Conservation (phyloP, 1,284 basidiomycete genomes). For the Cystobasidium slooffiae region DNA sequence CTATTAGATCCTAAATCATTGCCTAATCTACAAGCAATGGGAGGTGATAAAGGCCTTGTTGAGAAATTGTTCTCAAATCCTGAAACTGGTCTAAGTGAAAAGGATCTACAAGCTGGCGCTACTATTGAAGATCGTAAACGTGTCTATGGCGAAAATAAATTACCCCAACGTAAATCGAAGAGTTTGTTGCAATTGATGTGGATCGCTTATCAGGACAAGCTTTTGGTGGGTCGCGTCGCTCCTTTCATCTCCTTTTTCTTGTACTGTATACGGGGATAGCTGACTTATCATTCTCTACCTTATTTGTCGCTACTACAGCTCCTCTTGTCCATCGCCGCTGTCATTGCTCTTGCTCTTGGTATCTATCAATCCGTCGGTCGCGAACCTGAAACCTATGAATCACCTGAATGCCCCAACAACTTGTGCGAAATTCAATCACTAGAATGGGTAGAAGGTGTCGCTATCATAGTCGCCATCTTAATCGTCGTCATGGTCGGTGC, state of each 20-base stretch:
- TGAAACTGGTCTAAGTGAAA: conserved; percentile 59
- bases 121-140: conserved; percentile 68
- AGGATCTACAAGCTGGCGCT: conserved; percentile 57
- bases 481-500: conserved; percentile 88
- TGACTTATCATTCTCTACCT: background rate
- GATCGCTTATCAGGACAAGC: conserved; percentile 93
- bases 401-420: conserved; percentile 55
- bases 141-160: conserved; percentile 81
- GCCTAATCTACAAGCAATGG: conserved; percentile 69
- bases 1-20: conserved; percentile 86
- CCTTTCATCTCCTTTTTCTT: background rate
- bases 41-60: conserved; percentile 73
- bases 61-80: conserved; percentile 33
- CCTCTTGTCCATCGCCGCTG: conserved; percentile 85
- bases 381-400: conserved; percentile 62
- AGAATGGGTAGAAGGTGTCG: conserved; percentile 98
- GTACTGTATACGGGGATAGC: background rate
- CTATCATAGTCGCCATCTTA: conserved; percentile 85
- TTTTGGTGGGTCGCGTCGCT: conserved; percentile 66
- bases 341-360: conserved; percentile 90
- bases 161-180: conserved; percentile 79
- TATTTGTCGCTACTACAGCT: conserved; percentile 62
- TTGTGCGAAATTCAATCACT: conserved; percentile 57
- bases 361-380: conserved; percentile 91
- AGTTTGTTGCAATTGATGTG: conserved; percentile 85